Evolutionary conservation across 352 stramenopile genomes (phyloP).

Genomic region (Globisporangium acanthophoron): DNA sequence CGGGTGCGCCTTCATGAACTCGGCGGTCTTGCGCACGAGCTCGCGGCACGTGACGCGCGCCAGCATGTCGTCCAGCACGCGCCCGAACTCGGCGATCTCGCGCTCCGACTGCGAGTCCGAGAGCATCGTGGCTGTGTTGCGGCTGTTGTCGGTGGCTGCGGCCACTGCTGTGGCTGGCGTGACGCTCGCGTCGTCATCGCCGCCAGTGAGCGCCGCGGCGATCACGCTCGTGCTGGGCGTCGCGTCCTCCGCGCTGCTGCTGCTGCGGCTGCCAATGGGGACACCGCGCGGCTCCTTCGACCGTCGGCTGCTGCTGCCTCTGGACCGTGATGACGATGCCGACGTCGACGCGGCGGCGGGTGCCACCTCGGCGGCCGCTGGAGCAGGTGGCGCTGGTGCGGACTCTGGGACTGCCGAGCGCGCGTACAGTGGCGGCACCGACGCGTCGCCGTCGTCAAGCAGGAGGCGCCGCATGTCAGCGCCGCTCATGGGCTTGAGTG

Average conservation of each 20-base stretch:
- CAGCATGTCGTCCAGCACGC: constrained; percentile 68
- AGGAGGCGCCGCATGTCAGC: constrained; percentile 7
- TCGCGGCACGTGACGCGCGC: constrained; percentile 61
- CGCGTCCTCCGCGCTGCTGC: constrained; percentile 5
- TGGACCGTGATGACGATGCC: background rate
- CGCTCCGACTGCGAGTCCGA: constrained; percentile 61
- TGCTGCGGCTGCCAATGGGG: background rate
- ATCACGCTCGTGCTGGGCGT: constrained; percentile 4
- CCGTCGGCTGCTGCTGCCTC: background rate
- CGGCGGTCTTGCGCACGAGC: constrained; percentile 68
- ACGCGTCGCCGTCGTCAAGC: constrained; percentile 6
- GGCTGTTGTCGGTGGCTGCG: constrained; percentile 5
- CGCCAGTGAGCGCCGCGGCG: constrained; percentile 3
- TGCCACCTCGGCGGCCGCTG: no score
- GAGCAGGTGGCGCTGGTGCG: background rate
- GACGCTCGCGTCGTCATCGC: background rate
- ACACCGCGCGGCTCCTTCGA: background rate
- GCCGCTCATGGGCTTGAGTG: constrained; percentile 3
- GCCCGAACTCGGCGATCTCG: constrained; percentile 72
- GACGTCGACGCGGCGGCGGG: background rate
- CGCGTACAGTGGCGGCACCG: constrained; percentile 5
- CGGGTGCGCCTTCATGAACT: constrained; percentile 67
- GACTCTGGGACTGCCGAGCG: background rate
- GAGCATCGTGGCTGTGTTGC: constrained; percentile 25
- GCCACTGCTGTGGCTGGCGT: background rate